These are phyloP conservation scores for Penicillium arizonense DNA, from an alignment of 495 filamentous ascomycete genomes.

Conservation along the genomic window DNA sequence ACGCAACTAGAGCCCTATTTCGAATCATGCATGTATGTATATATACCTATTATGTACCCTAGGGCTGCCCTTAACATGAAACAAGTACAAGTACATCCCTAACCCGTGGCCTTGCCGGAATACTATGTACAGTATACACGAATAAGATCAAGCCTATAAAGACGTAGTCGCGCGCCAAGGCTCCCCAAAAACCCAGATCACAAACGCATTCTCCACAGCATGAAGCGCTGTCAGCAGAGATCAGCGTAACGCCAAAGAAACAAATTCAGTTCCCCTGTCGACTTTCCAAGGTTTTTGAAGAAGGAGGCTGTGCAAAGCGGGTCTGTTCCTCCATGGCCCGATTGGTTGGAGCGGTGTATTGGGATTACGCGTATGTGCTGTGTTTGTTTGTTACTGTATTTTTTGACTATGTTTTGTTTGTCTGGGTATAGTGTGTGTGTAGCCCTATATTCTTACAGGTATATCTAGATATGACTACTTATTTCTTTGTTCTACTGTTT, in stretches of 20 bases:
- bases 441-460: too few species aligned
- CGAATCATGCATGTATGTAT: neutral
- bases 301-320: slow-evolving; percentile 35
- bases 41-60: neutral
- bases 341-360: slow-evolving; percentile 20
- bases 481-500: too few species aligned
- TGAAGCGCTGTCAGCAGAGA: slow-evolving; percentile 14
- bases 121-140: neutral
- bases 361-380: slow-evolving; percentile 13
- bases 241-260: slow-evolving; percentile 19
- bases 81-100: too few species aligned
- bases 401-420: neutral
- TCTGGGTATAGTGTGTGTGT: neutral
- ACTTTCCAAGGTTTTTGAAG: slow-evolving; percentile 22
- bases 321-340: slow-evolving; percentile 22
- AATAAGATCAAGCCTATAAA: neutral
- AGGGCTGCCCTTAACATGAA: neutral
- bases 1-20: neutral
- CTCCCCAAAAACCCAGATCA: neutral
- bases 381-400: slow-evolving; percentile 13
- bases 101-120: neutral
- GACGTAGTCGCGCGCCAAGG: slow-evolving; percentile 20
- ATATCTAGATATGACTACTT: too few species aligned
- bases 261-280: slow-evolving; percentile 16
- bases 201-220: slow-evolving; percentile 10